phyloP scores from a whole-genome alignment of 495 filamentous ascomycete species.

The Oleoguttula mirabilis region DNA sequence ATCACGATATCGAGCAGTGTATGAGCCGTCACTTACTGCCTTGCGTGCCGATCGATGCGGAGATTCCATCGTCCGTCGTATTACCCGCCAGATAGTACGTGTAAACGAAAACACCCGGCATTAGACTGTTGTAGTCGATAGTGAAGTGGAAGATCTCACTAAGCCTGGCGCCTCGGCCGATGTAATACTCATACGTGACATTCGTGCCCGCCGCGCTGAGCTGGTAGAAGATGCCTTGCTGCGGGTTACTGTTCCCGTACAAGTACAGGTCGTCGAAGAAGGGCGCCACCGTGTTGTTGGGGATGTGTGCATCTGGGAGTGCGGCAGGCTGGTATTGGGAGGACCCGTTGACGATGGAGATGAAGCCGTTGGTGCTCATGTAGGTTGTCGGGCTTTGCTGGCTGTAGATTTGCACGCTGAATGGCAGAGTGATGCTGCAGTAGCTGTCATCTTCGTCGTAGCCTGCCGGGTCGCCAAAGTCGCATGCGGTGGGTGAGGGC shows the following conservation, averaged over 20 bases:
- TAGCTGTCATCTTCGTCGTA: conserved; percentile 20
- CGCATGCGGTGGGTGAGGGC: conserved; percentile 14
- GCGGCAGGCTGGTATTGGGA: conserved; percentile 4
- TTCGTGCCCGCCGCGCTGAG: neutral
- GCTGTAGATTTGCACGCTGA: conserved; percentile 15
- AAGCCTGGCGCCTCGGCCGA: neutral
- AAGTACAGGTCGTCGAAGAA: conserved; percentile 19
- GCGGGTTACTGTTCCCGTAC: conserved; percentile 1
- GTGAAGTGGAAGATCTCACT: conserved; percentile 17
- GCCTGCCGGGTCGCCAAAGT: conserved; percentile 13
- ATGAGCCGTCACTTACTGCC: conserved; percentile 15
- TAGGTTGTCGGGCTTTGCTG: conserved; percentile 1
- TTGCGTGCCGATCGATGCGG: conserved; percentile 15
- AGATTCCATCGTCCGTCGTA: conserved; percentile 1
- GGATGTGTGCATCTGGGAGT: conserved; percentile 12
- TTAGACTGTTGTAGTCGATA: conserved; percentile 4
- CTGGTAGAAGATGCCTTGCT: conserved; percentile 21
- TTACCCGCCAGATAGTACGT: conserved; percentile 13
- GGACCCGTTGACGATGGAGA: conserved; percentile 15
- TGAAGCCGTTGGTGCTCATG: conserved; percentile 19
- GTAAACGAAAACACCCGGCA: conserved; percentile 14
- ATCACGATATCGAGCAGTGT: too few relatives aligned
- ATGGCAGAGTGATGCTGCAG: conserved; percentile 17
- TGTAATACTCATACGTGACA: conserved; percentile 19
- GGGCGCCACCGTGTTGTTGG: conserved; percentile 17